A percentile compares a stretch with the other conserved stretches of the same genome.
These are phyloP conservation scores for Skeletonema potamos DNA, from an alignment of 108 stramenopile genomes.

Conservation along the genomic window DNA sequence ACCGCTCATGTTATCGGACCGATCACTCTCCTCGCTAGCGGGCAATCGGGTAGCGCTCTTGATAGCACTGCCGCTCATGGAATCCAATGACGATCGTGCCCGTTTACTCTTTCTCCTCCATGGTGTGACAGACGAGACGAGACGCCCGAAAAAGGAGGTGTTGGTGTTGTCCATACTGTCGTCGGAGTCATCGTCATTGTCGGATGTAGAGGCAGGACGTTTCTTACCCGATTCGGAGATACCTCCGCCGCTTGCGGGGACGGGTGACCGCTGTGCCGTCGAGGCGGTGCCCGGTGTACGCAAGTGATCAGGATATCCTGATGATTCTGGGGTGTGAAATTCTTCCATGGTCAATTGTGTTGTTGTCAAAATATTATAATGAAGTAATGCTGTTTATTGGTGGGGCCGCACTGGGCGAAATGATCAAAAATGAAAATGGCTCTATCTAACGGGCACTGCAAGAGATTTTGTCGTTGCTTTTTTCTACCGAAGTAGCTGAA, in stretches of 20 bases:
- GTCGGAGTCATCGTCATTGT: neutral
- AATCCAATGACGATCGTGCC: constrained; percentile 15
- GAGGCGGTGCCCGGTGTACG: constrained; percentile 7
- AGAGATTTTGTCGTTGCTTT: too few species aligned
- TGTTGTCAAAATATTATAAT: neutral
- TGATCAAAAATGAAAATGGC: too few species aligned
- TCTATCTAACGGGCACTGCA: too few species aligned
- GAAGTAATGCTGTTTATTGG: neutral
- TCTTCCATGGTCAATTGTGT: neutral
- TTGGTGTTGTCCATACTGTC: neutral
- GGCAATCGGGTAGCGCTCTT: constrained; percentile 4
- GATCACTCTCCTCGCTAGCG: neutral
- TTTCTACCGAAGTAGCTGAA: too few species aligned
- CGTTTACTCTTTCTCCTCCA: constrained; percentile 7
- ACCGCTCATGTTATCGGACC: neutral
- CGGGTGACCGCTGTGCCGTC: neutral
- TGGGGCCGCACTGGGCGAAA: too few species aligned
- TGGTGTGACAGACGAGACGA: constrained; percentile 8
- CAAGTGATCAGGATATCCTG: neutral
- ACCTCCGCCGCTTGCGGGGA: neutral
- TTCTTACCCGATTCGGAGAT: constrained; percentile 10
- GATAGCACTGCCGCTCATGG: constrained; percentile 31
- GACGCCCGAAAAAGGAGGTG: neutral
- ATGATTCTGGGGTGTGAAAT: neutral
- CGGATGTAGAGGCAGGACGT: constrained; percentile 10